A percentile compares a stretch with the other conserved stretches of the same genome.
These are phyloP conservation scores for Tolypocladium endophyticum DNA, from an alignment of 2,329 filamentous ascomycete species.

Conservation along the genomic window DNA sequence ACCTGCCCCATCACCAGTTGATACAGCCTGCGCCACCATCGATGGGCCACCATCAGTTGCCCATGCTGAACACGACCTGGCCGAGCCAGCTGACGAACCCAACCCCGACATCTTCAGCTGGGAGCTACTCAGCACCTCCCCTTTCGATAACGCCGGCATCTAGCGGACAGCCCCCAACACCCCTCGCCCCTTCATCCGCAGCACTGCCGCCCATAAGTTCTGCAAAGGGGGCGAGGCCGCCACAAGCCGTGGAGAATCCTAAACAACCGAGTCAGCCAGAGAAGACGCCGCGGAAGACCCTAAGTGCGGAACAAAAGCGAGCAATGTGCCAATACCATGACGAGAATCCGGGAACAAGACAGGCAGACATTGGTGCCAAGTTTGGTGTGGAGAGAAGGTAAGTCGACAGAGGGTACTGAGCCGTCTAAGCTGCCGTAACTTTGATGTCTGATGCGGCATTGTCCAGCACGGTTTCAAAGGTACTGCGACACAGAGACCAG, in stretches of 20 bases:
- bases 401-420: conserved; percentile 9
- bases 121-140: conserved; percentile 48
- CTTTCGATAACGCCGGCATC: conserved; percentile 48
- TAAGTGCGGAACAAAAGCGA: conserved; percentile 83
- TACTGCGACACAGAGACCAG: conserved; percentile 87
- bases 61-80: conserved; percentile 66
- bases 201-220: not conserved
- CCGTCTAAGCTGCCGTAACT: not conserved
- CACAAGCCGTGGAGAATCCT: conserved; percentile 10
- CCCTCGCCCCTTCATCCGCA: not conserved
- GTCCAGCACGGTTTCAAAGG: conserved; percentile 91
- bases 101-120: conserved; percentile 29
- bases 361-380: conserved; percentile 89
- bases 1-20: conserved; percentile 18
- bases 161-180: conserved; percentile 31
- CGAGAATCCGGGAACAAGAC: conserved; percentile 81
- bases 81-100: conserved; percentile 74
- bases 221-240: not conserved
- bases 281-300: conserved; percentile 64
- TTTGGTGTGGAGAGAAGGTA: conserved; percentile 98
- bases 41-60: conserved; percentile 48
- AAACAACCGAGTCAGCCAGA: conserved; percentile 28
- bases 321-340: conserved; percentile 92
- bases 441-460: not conserved
- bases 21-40: conserved; percentile 21